Evolutionary conservation across 2,329 filamentous ascomycete species (phyloP).

Genomic region (Paecilomyces formosus): DNA sequence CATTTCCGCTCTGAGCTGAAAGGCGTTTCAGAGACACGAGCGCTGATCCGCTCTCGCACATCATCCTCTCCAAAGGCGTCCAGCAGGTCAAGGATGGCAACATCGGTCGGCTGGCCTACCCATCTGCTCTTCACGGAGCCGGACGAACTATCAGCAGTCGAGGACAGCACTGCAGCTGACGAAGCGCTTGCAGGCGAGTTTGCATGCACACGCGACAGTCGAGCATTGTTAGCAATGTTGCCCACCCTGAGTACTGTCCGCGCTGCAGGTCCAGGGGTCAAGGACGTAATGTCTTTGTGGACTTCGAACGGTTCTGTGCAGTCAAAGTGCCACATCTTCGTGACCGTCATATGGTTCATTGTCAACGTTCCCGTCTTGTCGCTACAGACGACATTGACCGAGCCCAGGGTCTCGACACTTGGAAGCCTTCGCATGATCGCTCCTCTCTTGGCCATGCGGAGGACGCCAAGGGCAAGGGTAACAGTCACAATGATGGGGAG

Average conservation of each 20-base stretch:
- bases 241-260: constrained; percentile 80
- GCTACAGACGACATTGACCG: constrained; percentile 99
- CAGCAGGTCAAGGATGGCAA: constrained; percentile 89
- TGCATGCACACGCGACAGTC: constrained; percentile 66
- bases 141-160: constrained; percentile 59
- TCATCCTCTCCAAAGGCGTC: constrained; percentile 90
- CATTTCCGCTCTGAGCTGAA: constrained; percentile 98
- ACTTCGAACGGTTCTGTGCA: constrained; percentile 51
- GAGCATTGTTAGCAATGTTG: constrained; percentile 93
- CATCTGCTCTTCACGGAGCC: constrained; percentile 72
- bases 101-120: constrained; percentile 95
- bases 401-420: constrained; percentile 93
- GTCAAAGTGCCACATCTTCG: constrained; percentile 93
- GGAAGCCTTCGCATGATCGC: constrained; percentile 94
- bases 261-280: constrained; percentile 62
- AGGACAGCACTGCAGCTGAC: constrained; percentile 76
- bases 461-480: constrained; percentile 85
- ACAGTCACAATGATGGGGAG: constrained; percentile 98
- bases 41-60: constrained; percentile 76
- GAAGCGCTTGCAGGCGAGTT: constrained; percentile 62
- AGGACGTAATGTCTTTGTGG: constrained; percentile 44
- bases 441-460: constrained; percentile 91
- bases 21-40: constrained; percentile 74
- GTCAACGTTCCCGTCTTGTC: constrained; percentile 97
- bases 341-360: constrained; percentile 96